Evolutionary conservation across 345 rosid genomes (phyloP), one percentile per base, ranked within the genome.

Genomic region (Linum tenue): DNA sequence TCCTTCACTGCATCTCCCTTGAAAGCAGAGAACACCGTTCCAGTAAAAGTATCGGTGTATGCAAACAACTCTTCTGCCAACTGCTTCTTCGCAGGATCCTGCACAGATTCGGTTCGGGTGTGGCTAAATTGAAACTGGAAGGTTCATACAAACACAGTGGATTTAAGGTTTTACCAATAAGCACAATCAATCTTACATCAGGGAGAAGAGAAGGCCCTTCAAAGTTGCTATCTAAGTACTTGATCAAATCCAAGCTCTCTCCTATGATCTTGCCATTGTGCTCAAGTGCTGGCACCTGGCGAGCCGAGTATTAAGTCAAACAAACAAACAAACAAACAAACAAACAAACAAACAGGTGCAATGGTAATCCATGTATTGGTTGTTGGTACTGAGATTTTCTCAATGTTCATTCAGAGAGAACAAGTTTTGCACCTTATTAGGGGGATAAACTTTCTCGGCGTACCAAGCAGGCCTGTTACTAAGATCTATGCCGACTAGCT

Each of bases 191-290:
- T 17, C 61, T 58, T 58, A 58, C 37, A 31, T 58, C 61, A n/a
- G 61, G 61, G 37, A n/a, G 22, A 5, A 58, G 8, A n/a, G 64
- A 39, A 12, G 64, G 64, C 44, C 64, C 64, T 37, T 61, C 64
- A 39, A 61, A 61, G 44, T 61, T 61, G 64, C 17, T 61, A 44
- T 61, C 64, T 5, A 61, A 5, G 44, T 61, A 61, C 16, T 39
- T 37, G 3, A 61, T 37, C 7, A 61, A 2, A 37, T 61, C 64
- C 15, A 61, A 17, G 39, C 44, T 31, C 44, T 61, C 64, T 17
- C 3, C 64, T 15, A 61, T 61, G 39, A 61, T 41, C 15, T 61
- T 61, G 3, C 39, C 39, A 17, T 61, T 61, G 39, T 61, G 64
- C 16, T 61, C 64, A 42, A 61, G 38, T 0, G 64, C 42, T 61